These are phyloP conservation scores for Acrocalymma vagum DNA, from an alignment of 2,329 filamentous ascomycete genomes.

Conservation along the genomic window DNA sequence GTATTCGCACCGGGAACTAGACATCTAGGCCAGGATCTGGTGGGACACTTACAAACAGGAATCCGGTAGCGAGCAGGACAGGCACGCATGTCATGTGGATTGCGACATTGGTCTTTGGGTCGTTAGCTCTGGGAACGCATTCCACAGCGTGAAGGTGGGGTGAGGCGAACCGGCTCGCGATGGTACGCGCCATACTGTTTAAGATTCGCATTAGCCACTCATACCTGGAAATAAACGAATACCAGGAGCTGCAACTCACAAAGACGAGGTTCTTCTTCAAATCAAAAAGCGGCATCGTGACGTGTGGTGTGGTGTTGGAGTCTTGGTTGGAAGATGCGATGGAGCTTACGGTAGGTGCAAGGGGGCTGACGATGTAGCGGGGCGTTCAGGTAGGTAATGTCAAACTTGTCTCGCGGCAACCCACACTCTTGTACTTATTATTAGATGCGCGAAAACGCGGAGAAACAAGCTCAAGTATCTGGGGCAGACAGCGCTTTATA, in stretches of 20 bases:
- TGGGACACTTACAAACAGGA: conserved; percentile 70
- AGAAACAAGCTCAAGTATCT: too few species aligned
- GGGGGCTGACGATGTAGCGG: too few species aligned
- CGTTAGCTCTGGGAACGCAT: conserved; percentile 6
- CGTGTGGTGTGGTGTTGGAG: background rate
- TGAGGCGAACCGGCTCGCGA: conserved; percentile 66
- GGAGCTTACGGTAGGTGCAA: background rate
- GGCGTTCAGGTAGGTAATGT: too few species aligned
- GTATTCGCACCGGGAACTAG: too few species aligned
- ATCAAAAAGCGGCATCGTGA: conserved; percentile 38
- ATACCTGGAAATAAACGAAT: too few species aligned
- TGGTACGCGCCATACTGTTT: conserved; percentile 83
- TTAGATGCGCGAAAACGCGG: too few species aligned
- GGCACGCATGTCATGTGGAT: conserved; percentile 86
- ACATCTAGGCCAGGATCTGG: too few species aligned
- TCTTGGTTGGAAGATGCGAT: background rate
- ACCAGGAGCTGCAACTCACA: conserved; percentile 19
- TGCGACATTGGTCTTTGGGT: conserved; percentile 69
- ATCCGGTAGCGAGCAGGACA: conserved; percentile 73
- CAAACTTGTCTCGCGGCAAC: too few species aligned
- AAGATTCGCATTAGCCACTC: conserved; percentile 1
- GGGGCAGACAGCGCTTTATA: too few species aligned
- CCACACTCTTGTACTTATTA: too few species aligned
- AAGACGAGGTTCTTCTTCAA: conserved; percentile 45
- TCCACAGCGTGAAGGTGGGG: conserved; percentile 6